Evolutionary conservation across 148 eudicot genomes (phyloP), one percentile per base, ranked within the genome.

Genomic region (Nepenthes mirabilis): DNA sequence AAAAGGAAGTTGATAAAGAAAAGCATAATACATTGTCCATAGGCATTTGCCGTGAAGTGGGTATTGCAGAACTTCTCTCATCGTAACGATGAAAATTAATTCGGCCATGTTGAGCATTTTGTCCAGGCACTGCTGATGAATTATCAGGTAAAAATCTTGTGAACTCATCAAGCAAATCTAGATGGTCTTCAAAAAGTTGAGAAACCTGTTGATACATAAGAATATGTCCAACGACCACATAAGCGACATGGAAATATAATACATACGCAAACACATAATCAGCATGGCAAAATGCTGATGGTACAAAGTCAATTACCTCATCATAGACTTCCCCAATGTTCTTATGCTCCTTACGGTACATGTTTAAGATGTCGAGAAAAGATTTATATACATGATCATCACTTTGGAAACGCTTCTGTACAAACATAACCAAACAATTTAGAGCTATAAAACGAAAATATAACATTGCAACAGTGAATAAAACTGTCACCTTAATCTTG

Each of bases 281-380:
- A 49, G 11, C 6, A 4, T 40, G 45, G 8, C 6, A 11, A 49
- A 49, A 11, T n/a, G 37, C 33, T 55, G 36, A 7, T 33, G 36
- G 36, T 11, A 55, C 10, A 55, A 12, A 32, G 33, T 8, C 36
- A 55, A 33, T 60, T 70, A 91, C 97, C 95, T 94, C 97, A 40
- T 71, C 83, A 74, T 86, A 94, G 63, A 94, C 99, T 69, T 89
- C 99, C 62, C 65, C 67, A 56, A 94, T 94, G 56, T 79, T 80
- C 70, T 86, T 94, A 71, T 86, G 95, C 63, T 89, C 99, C 71
- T 84, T 89, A 52, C 97, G 76, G 55, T 94, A 89, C 95, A 89
- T 82, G 64, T 94, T 89, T 68, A 94, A 79, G 65, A 94, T 89
- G 60, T 89, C 99, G 32, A 94, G 79, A 65, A 94, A 94, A 57